Evolutionary conservation across 306 rosid genomes (phyloP), one percentile per base, ranked within the genome.

Genomic region (Quercus berberidifolia): DNA sequence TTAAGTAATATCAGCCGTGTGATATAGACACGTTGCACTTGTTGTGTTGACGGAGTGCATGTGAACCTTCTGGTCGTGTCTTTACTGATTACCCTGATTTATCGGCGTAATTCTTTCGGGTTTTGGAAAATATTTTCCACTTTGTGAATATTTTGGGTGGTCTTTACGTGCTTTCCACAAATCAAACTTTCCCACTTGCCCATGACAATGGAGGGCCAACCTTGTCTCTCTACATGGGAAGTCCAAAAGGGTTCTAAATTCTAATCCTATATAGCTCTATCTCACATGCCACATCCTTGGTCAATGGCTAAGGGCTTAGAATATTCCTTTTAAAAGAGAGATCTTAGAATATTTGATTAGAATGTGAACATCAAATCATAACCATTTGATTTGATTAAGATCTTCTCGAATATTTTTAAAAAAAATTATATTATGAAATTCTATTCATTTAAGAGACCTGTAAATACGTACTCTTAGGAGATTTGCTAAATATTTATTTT

Each of bases 71-170:
- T 21, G 17, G 23, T 65, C 19, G 55, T 74, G 74, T 25, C 84
- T 25, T 13, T 59, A 46, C 51, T 43, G 41, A 83, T 78, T 71
- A 74, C 21, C 91, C 92, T 71, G 31, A 83, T 74, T 87, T 71
- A 60, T 14, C 89, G 93, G 87, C 91, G 80, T 71, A 81, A 85
- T 83, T 71, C 14, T 43, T 31, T 55, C 64, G 31, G 8, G 1
- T 30, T 6, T 14, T 43, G 51, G 49, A 65, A 30, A 64, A 10
- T 64, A 30, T 15, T 23, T 20, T 6, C 4, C 21, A 28, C 23
- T 17, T 15, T 19, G 26, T 9, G 51, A 67, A 41, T 8, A 41
- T 41, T 33, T 14, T 67, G n/a, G 26, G 23, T 46, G 11, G 59
- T 30, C 12, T 74, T 57, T 25, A 46, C 31, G 51, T 35, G 43